phyloP scores from a whole-genome alignment of 306 rosid species.

The Fragaria nilgerrensis region DNA sequence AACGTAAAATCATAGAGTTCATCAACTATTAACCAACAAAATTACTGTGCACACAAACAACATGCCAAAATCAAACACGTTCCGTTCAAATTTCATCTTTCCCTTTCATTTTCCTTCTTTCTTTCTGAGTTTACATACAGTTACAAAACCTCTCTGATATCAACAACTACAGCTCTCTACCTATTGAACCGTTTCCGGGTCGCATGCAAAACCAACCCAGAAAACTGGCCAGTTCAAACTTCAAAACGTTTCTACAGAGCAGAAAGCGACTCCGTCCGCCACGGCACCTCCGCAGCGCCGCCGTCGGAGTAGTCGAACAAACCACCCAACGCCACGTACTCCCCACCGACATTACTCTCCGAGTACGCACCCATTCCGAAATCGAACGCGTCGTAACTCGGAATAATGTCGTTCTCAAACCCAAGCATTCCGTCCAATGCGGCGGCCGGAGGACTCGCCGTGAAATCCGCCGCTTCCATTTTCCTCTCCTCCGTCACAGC shows the following conservation, averaged over 20 bases:
- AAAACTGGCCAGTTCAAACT: constrained; percentile 17
- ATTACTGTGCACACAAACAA: background rate
- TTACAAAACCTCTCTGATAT: background rate
- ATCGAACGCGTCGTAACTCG: constrained; percentile 45
- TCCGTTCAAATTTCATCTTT: background rate
- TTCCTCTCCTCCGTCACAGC: constrained; percentile 11
- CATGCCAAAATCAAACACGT: background rate
- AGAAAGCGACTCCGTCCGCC: constrained; percentile 61
- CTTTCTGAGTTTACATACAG: background rate
- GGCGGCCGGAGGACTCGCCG: background rate
- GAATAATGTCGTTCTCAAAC: constrained; percentile 45
- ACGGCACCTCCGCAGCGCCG: constrained; percentile 33
- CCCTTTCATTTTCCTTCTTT: background rate
- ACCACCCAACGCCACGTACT: constrained; percentile 45
- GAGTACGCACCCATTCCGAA: constrained; percentile 28
- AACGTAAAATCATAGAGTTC: too few relatives aligned
- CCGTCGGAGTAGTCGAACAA: constrained; percentile 55
- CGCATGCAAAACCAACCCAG: constrained; percentile 20
- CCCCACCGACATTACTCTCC: constrained; percentile 15
- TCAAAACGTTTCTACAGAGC: constrained; percentile 44
- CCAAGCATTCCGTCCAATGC: constrained; percentile 31
- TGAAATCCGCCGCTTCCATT: constrained; percentile 20
- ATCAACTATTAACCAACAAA: too few relatives aligned
- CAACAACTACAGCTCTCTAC: background rate
- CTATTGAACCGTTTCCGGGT: constrained; percentile 14